A percentile compares a stretch with the other conserved stretches of the same genome.
Conservation (phyloP, 2,329 filamentous ascomycete genomes). For the Graphium sp. region DNA sequence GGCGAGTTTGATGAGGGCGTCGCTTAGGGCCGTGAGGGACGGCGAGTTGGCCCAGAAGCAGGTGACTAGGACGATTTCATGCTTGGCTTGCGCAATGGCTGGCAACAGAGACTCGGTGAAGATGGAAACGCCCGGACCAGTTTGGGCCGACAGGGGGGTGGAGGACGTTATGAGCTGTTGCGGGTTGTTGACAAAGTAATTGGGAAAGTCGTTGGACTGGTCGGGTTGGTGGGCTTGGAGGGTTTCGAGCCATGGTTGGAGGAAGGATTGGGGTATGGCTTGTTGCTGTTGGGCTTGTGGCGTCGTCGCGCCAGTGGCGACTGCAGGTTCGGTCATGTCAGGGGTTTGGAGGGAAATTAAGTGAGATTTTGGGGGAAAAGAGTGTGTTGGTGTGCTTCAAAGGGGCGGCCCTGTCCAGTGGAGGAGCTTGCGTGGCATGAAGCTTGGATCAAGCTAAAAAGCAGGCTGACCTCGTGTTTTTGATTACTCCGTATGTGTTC, state of each 20-base stretch:
- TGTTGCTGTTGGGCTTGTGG: no score
- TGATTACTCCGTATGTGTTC: no score
- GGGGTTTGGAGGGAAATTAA: no score
- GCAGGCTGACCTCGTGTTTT: no score
- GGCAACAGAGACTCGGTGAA: slow-evolving; percentile 39
- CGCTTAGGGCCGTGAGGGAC: slow-evolving; percentile 38
- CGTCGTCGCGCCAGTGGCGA: no score
- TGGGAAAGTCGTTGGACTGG: slow-evolving; percentile 26
- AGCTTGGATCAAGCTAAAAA: no score
- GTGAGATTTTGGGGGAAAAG: no score
- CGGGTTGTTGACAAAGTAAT: slow-evolving; percentile 24
- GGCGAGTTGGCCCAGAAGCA: slow-evolving; percentile 65
- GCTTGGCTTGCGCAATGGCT: slow-evolving; percentile 39
- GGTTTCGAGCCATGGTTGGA: slow-evolving; percentile 1
- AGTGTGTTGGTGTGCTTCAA: no score
- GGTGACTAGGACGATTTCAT: slow-evolving; percentile 60
- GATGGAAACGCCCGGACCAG: slow-evolving; percentile 42
- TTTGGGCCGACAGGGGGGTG: slow-evolving; percentile 25
- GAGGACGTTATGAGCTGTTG: slow-evolving; percentile 30
- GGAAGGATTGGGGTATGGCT: slow-evolving; percentile 2
- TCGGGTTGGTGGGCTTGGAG: slow-evolving; percentile 11
- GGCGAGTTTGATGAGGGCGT: slow-evolving; percentile 43
- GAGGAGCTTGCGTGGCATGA: no score
- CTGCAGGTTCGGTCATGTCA: no score
- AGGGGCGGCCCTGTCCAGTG: no score